These are phyloP conservation scores for Clonostachys rosea DNA, from an alignment of 2,329 filamentous ascomycete species.

Conservation along the genomic window DNA sequence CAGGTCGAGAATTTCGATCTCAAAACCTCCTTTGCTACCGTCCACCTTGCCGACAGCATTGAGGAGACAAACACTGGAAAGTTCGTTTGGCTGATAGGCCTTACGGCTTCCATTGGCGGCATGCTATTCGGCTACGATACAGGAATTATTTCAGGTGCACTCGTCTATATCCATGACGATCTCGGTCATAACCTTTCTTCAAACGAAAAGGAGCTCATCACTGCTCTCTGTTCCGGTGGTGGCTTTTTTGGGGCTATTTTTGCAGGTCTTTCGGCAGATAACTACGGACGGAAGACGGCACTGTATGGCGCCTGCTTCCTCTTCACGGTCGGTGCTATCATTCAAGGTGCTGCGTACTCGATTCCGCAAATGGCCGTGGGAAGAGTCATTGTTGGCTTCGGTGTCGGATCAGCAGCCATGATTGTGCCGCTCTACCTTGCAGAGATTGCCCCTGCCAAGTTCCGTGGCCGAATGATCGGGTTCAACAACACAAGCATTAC, in stretches of 20 bases:
- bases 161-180: constrained; percentile 29
- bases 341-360: constrained; percentile 16
- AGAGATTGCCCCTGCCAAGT: constrained; percentile 42
- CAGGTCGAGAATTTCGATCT: no score
- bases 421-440: constrained; percentile 37
- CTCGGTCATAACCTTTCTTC: constrained; percentile 31
- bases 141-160: constrained; percentile 40
- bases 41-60: no score
- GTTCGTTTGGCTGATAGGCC: no score
- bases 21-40: no score
- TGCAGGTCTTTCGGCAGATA: constrained; percentile 14
- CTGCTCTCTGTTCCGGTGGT: constrained; percentile 40
- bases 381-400: constrained; percentile 39
- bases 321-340: constrained; percentile 14
- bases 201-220: constrained; percentile 44
- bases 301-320: constrained; percentile 17
- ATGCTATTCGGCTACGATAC: constrained; percentile 34
- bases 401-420: constrained; percentile 43
- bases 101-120: no score
- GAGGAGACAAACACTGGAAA: no score
- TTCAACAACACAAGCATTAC: constrained; percentile 28
- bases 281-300: constrained; percentile 15
- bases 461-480: constrained; percentile 41
- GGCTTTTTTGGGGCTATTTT: constrained; percentile 18
- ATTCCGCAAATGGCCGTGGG: constrained; percentile 19